These are phyloP conservation scores for Homolaphlyctis polyrhiza DNA, from an alignment of 371 early-diverging fungal species.

Conservation along the genomic window DNA sequence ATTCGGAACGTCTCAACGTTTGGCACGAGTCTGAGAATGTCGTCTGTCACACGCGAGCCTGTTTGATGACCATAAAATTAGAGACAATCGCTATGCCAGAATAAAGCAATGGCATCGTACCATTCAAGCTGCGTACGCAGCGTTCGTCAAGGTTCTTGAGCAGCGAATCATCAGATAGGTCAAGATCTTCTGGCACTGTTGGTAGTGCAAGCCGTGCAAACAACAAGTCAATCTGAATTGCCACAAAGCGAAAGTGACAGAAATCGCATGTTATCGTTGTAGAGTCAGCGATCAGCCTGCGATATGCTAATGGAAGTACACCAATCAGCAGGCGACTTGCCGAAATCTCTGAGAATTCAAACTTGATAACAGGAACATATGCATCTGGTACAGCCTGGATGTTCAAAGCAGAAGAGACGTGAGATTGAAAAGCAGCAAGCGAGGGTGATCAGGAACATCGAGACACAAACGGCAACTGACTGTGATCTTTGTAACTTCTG, in stretches of 20 bases:
- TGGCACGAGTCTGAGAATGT: conserved; percentile 94
- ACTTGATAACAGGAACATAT: conserved; percentile 97
- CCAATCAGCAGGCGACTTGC: conserved; percentile 40
- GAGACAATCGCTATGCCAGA: background rate
- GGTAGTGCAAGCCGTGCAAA: conserved; percentile 84
- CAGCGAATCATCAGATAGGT: conserved; percentile 82
- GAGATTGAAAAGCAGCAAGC: background rate
- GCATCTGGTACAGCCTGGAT: conserved; percentile 78
- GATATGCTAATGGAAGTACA: background rate
- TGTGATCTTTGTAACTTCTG: conserved; percentile 87
- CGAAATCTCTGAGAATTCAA: conserved; percentile 87
- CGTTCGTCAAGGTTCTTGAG: conserved; percentile 91
- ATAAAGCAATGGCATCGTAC: conserved; percentile 28
- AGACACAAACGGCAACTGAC: conserved; percentile 32
- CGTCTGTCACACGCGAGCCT: conserved; percentile 98
- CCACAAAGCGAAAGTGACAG: conserved; percentile 10
- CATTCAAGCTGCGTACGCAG: conserved; percentile 93
- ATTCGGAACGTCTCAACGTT: conserved; percentile 85
- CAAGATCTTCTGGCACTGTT: conserved; percentile 80
- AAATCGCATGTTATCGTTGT: no score
- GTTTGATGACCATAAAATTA: background rate
- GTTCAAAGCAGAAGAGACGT: background rate
- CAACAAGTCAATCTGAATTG: conserved; percentile 87
- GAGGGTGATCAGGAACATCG: background rate
- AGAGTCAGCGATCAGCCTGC: background rate